Conservation (phyloP, 176 grass and related monocot genomes). For the Chrysopogon serrulatus region DNA sequence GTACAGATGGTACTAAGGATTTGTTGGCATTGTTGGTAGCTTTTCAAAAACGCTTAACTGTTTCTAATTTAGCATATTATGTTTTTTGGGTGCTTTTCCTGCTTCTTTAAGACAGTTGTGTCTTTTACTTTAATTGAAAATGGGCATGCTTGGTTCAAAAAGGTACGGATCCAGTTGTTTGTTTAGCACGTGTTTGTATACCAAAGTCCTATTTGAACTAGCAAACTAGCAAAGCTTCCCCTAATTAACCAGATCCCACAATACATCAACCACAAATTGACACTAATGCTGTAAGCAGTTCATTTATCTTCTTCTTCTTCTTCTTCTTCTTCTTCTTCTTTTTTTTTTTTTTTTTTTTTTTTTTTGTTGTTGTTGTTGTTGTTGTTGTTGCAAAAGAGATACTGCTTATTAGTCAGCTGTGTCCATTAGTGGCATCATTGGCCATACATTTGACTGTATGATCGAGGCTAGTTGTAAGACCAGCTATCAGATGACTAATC, state of each 20-base stretch:
- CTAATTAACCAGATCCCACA: neutral
- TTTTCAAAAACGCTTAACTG: neutral
- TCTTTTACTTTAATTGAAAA: neutral
- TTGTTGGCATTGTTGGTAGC: neutral
- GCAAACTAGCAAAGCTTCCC: neutral
- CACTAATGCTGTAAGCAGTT: neutral
- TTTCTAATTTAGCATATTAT: neutral
- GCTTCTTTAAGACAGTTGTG: neutral
- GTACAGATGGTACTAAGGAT: neutral
- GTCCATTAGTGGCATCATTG: neutral
- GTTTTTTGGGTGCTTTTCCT: neutral
- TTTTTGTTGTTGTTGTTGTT: too few relatives aligned
- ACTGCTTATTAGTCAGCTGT: neutral
- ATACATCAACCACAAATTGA: neutral
- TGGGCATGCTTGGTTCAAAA: neutral
- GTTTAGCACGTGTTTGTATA: neutral
- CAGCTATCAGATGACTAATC: too few relatives aligned
- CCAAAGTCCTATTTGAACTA: neutral
- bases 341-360: too few relatives aligned
- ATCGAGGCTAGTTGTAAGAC: too few relatives aligned
- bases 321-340: too few relatives aligned
- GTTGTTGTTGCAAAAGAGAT: too few relatives aligned
- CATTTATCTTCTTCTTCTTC: too few relatives aligned
- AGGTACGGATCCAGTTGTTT: neutral
- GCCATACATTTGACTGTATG: neutral